Percentiles rank a stretch among this genome's conserved stretches.
Conservation (phyloP, 2,329 filamentous ascomycete species). For the Ambrosiella xylebori region DNA sequence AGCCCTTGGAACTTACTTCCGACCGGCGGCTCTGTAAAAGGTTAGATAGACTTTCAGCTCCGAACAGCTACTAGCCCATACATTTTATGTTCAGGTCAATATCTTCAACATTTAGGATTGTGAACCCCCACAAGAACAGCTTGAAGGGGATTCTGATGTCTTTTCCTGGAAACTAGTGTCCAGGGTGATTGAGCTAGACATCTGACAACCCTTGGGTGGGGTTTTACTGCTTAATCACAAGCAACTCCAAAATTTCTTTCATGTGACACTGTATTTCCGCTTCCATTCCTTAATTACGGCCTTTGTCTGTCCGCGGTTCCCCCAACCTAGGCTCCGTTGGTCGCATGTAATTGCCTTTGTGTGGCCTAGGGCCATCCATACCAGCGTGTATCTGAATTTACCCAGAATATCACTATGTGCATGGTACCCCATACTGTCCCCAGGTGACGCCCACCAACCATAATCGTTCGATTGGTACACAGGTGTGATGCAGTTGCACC, state of each 20-base stretch:
- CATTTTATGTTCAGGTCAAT: too few relatives aligned
- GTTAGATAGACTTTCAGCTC: background rate
- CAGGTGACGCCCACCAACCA: background rate
- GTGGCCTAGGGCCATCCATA: background rate
- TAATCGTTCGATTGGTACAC: background rate
- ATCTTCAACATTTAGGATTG: too few relatives aligned
- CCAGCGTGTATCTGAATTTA: background rate
- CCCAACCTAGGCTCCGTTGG: slow-evolving; percentile 6
- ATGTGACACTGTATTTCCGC: background rate
- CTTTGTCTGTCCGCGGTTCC: slow-evolving; percentile 4
- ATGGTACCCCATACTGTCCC: background rate
- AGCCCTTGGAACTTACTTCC: background rate
- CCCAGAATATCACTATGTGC: background rate
- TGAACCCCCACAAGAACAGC: too few relatives aligned
- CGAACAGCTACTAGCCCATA: background rate
- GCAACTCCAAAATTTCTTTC: background rate
- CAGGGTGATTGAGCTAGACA: background rate
- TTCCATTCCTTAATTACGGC: background rate
- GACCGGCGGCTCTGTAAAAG: background rate
- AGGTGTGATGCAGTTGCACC: background rate
- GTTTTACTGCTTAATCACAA: background rate
- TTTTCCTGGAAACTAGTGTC: too few relatives aligned
- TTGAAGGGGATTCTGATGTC: too few relatives aligned
- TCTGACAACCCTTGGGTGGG: background rate
- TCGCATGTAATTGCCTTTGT: background rate